phyloP scores from a whole-genome alignment of 1,139 yeast species.

The Taiozyma onychis region DNA sequence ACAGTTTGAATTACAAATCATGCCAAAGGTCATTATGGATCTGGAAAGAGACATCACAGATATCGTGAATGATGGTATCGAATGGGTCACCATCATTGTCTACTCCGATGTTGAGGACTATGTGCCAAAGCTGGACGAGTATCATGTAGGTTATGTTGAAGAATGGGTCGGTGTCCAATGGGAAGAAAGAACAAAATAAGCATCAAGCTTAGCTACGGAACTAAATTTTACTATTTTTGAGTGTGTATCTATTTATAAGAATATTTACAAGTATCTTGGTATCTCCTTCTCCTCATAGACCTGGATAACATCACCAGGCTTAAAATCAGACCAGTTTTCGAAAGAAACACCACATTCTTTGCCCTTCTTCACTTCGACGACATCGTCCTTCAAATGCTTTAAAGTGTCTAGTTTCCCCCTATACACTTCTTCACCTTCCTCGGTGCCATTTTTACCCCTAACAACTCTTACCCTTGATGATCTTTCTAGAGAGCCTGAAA shows the following conservation, averaged over 20 bases:
- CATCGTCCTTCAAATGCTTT: slow-evolving; percentile 81
- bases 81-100: slow-evolving; percentile 93
- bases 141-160: slow-evolving; percentile 76
- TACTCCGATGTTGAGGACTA: slow-evolving; percentile 76
- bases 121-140: slow-evolving; percentile 51
- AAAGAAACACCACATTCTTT: slow-evolving; percentile 86
- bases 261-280: slow-evolving; percentile 54
- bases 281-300: slow-evolving; percentile 67
- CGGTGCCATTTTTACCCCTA: slow-evolving; percentile 30
- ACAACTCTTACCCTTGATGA: slow-evolving; percentile 57
- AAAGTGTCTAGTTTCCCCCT: slow-evolving; percentile 69
- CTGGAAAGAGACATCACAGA: slow-evolving; percentile 48
- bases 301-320: slow-evolving; percentile 72
- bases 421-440: slow-evolving; percentile 41
- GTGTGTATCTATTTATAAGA: not conserved
- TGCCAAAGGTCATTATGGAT: slow-evolving; percentile 90
- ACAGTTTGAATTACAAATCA: slow-evolving; percentile 78
- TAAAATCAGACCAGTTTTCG: slow-evolving; percentile 61
- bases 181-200: slow-evolving; percentile 42
- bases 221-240: not conserved
- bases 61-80: slow-evolving; percentile 69
- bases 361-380: slow-evolving; percentile 73
- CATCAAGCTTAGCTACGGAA: not conserved
- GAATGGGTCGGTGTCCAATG: slow-evolving; percentile 96
- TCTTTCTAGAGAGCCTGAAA: slow-evolving; percentile 60